Conservation (phyloP, 78 protist genomes). For the Capsaspora owczarzaki region DNA sequence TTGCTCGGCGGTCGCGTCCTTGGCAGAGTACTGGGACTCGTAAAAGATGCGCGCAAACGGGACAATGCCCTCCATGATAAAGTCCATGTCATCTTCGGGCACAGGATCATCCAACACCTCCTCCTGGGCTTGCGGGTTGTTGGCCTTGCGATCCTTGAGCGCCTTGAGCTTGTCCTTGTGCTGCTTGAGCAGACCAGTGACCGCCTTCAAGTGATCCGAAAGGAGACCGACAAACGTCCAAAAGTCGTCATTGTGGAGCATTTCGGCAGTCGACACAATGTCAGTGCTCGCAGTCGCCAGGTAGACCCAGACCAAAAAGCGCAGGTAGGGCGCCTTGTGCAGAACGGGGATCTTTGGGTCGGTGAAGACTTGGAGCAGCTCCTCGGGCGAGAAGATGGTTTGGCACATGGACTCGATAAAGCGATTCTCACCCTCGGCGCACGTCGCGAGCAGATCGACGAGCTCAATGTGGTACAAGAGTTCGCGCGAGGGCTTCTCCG, state of each 20-base stretch:
- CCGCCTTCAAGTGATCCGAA: too few species aligned
- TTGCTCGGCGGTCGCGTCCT: too few species aligned
- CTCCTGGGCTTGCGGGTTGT: too few species aligned
- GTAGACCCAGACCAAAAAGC: not conserved
- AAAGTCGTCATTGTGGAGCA: not conserved
- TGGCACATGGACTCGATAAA: constrained; percentile 5
- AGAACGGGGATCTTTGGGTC: not conserved
- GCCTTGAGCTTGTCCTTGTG: too few species aligned
- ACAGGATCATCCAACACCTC: too few species aligned
- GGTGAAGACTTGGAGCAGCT: not conserved
- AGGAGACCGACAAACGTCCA: too few species aligned
- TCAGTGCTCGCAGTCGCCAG: not conserved
- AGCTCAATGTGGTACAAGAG: not conserved
- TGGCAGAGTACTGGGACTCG: too few species aligned
- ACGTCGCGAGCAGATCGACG: not conserved
- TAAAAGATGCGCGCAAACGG: too few species aligned
- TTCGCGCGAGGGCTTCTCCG: not conserved
- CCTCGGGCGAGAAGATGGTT: not conserved
- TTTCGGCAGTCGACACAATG: not conserved
- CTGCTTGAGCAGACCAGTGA: too few species aligned
- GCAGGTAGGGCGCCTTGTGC: not conserved
- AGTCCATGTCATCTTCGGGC: too few species aligned
- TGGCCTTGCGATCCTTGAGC: too few species aligned
- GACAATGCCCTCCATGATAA: too few species aligned
- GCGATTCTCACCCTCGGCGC: constrained; percentile 1